These are phyloP conservation scores for Cinnamomum micranthum DNA, from an alignment of 164 flowering plant genomes.

Conservation along the genomic window DNA sequence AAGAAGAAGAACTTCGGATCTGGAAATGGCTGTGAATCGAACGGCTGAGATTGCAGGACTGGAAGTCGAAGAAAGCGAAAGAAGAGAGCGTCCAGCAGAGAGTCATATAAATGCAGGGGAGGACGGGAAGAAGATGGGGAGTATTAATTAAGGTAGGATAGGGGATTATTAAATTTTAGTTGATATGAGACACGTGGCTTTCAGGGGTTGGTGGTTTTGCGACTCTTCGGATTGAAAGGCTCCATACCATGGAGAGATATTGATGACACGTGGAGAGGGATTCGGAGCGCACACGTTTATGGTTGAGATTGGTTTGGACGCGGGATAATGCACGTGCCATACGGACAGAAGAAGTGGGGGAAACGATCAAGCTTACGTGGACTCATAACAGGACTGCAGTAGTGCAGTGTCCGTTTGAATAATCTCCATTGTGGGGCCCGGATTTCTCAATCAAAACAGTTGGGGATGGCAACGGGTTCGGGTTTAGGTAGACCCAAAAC, in stretches of 20 bases:
- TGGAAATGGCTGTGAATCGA: neutral
- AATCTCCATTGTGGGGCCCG: neutral
- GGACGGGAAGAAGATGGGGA: neutral
- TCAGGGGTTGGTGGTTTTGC: neutral
- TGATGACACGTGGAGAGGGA: neutral
- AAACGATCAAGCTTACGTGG: neutral
- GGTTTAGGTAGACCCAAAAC: neutral
- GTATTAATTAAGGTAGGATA: neutral
- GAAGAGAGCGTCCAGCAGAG: neutral
- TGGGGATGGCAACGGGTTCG: neutral
- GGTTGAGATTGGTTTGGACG: neutral
- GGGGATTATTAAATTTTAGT: neutral
- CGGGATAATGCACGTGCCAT: neutral
- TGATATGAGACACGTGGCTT: neutral
- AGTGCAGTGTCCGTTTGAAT: too few species aligned
- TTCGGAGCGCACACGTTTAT: neutral
- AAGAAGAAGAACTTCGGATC: neutral
- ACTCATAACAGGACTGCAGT: too few species aligned
- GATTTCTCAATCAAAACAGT: neutral
- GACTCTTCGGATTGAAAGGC: neutral
- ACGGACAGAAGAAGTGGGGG: neutral
- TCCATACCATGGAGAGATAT: neutral
- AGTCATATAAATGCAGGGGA: neutral
- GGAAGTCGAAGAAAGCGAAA: neutral
- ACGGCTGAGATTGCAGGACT: neutral